Conservation (phyloP, 2,329 filamentous ascomycete genomes). For the Trichoderma oligosporum region DNA sequence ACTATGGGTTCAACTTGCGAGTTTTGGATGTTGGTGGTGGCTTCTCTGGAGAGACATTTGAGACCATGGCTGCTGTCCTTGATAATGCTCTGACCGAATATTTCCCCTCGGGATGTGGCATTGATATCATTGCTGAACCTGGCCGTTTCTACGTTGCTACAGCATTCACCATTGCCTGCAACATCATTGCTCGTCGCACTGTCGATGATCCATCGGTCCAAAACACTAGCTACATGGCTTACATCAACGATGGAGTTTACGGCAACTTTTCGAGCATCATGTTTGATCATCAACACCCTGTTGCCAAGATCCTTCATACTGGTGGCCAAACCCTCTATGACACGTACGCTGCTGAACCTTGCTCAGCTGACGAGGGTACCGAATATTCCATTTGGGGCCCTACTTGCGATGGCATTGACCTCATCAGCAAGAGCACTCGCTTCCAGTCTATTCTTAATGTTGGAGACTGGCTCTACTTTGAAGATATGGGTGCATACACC, state of each 20-base stretch:
- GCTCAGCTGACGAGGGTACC: slow-evolving; percentile 48
- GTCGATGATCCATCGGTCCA: slow-evolving; percentile 66
- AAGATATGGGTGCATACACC: slow-evolving; percentile 98
- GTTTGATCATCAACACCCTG: slow-evolving; percentile 93
- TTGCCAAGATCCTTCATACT: slow-evolving; percentile 73
- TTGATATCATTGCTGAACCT: slow-evolving; percentile 91
- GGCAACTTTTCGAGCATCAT: slow-evolving; percentile 99
- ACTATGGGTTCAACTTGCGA: slow-evolving; percentile 74
- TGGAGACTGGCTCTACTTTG: slow-evolving; percentile 98
- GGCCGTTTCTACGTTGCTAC: slow-evolving; percentile 93
- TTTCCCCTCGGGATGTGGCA: slow-evolving; percentile 67
- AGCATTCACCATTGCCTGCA: slow-evolving; percentile 91
- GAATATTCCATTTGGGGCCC: slow-evolving; percentile 98
- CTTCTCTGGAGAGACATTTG: slow-evolving; percentile 87
- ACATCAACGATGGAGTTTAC: slow-evolving; percentile 95
- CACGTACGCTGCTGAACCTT: slow-evolving; percentile 46
- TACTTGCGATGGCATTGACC: slow-evolving; percentile 96
- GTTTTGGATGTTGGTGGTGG: slow-evolving; percentile 93
- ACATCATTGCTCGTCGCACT: slow-evolving; percentile 91
- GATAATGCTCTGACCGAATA: slow-evolving; percentile 77
- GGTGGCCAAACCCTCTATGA: slow-evolving; percentile 57
- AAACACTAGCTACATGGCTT: slow-evolving; percentile 85
- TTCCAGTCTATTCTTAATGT: slow-evolving; percentile 78
- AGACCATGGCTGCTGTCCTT: slow-evolving; percentile 80
- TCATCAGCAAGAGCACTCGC: slow-evolving; percentile 76